A percentile compares a stretch with the other conserved stretches of the same genome.
These are phyloP conservation scores for Trichocladium uniseriatum DNA, from an alignment of 495 filamentous ascomycete species.

Conservation along the genomic window DNA sequence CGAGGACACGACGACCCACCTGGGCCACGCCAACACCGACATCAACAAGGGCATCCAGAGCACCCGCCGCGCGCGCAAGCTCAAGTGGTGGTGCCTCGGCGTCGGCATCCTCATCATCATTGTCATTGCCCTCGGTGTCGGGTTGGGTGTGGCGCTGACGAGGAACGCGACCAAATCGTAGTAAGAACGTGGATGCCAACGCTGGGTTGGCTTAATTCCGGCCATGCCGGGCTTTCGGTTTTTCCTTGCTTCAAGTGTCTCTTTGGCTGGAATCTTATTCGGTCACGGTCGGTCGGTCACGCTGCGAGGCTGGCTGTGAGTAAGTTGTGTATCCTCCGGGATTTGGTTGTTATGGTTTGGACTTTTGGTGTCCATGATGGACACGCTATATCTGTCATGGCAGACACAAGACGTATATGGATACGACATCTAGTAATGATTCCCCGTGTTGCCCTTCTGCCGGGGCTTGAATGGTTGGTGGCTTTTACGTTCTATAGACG, in stretches of 20 bases:
- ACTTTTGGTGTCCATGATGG: too few species aligned
- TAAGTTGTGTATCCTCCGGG: too few species aligned
- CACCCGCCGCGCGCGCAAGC: slow-evolving; percentile 48
- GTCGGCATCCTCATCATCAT: slow-evolving; percentile 50
- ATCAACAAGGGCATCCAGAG: slow-evolving; percentile 51
- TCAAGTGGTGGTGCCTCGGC: slow-evolving; percentile 64
- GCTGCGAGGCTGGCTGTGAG: too few species aligned
- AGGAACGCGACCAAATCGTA: not conserved
- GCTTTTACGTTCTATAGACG: not conserved
- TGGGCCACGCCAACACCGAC: slow-evolving; percentile 50
- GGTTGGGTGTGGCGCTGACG: slow-evolving; percentile 26
- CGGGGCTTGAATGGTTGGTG: not conserved
- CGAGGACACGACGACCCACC: slow-evolving; percentile 46
- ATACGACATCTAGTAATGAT: slow-evolving; percentile 10
- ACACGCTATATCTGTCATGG: not conserved
- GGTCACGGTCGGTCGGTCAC: too few species aligned
- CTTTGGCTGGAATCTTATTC: too few species aligned
- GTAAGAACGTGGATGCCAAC: not conserved
- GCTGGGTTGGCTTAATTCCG: too few species aligned
- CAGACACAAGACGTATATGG: not conserved
- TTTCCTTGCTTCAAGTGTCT: not conserved
- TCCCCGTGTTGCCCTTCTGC: not conserved
- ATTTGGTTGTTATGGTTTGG: too few species aligned
- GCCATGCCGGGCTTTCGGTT: not conserved
- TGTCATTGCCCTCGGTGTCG: slow-evolving; percentile 42